Conservation (phyloP, 116 monocot genomes). For the Trichopus zeylanicus region DNA sequence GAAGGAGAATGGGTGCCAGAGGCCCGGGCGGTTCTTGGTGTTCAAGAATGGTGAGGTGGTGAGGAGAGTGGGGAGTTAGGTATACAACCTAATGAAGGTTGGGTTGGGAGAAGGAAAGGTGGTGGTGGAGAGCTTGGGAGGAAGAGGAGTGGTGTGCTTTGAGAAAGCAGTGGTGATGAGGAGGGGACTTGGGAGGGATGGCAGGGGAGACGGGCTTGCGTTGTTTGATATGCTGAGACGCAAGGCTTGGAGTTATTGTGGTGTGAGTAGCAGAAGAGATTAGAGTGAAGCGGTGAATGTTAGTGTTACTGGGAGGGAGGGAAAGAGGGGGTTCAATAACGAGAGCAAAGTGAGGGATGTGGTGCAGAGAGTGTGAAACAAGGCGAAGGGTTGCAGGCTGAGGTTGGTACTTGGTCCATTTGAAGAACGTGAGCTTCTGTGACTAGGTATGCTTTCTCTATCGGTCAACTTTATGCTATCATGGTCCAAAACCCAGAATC, state of each 20-base stretch:
- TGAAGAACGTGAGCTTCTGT: slow-evolving; percentile 15
- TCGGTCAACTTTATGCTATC: too few species aligned
- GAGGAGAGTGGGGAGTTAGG: slow-evolving; percentile 17
- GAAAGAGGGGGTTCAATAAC: slow-evolving; percentile 7
- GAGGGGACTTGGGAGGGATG: slow-evolving; percentile 17
- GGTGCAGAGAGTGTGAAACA: slow-evolving; percentile 12
- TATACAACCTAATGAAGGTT: slow-evolving; percentile 2
- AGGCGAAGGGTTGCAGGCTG: slow-evolving; percentile 3
- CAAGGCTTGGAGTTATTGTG: slow-evolving; percentile 15
- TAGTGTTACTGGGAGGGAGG: slow-evolving; percentile 11
- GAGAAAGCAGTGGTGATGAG: slow-evolving; percentile 23
- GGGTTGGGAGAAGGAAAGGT: slow-evolving; percentile 5
- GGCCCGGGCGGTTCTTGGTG: slow-evolving; percentile 8
- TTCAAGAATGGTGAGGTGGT: slow-evolving; percentile 24
- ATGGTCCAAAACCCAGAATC: too few species aligned
- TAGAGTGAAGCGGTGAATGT: not conserved
- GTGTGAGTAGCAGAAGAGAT: not conserved
- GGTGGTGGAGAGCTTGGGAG: slow-evolving; percentile 6
- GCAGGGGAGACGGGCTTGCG: slow-evolving; percentile 1
- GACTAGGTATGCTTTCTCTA: slow-evolving; percentile 19
- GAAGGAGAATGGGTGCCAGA: not conserved
- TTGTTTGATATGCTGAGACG: slow-evolving; percentile 24
- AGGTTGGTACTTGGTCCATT: not conserved
- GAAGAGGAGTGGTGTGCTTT: slow-evolving; percentile 12
- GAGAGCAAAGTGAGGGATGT: slow-evolving; percentile 20